Evolutionary conservation across 1,139 yeast species (phyloP), one percentile per base, ranked within the genome.

Genomic region (Geotrichum siamense): DNA sequence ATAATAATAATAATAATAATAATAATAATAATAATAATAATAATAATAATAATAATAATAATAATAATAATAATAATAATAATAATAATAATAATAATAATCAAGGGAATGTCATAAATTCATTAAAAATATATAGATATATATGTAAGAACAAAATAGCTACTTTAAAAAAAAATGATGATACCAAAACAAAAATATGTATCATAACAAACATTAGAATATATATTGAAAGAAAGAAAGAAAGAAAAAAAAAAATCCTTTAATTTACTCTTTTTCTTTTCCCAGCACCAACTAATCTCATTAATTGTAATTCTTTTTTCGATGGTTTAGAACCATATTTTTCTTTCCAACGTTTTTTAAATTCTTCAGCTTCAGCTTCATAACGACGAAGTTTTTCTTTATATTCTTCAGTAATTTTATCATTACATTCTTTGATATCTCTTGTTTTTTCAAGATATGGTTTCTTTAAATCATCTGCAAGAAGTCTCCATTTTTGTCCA

Each of bases 401-500:
- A 37, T 57, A 66, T 37, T 61, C 65, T 25, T 63, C 69, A 16
- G 57, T 52, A 41, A 59, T 60, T 40, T 56, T 60, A 41, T 59
- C 59, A 39, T 65, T 65, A 20, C 55, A 56, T 13, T 61, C 65
- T 49, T 64, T 64, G 41, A 63, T 62, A 32, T 53, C 54, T 41
- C 59, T 59, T 15, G 69, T 62, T 37, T 54, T 54, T 38, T 60
- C 59, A 28, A 65, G 50, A 49, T 65, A 66, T 0, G 71, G 71
- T 40, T 57, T 55, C 47, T 65, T 63, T 30, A 63, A 62, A 2
- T 50, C 60, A 5, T 65, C 69, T 1, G 69, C 64, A 23, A 68
- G 51, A 36, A 62, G 68, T 33, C 71, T 56, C 72, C 72, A 68
- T 56, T 65, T 64, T 44, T 62, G 61, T 16, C 72, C 71, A 27